A percentile compares a stretch with the other conserved stretches of the same genome.
phyloP scores from a whole-genome alignment of 2,329 filamentous ascomycete species.

The Colletotrichum caudatum region DNA sequence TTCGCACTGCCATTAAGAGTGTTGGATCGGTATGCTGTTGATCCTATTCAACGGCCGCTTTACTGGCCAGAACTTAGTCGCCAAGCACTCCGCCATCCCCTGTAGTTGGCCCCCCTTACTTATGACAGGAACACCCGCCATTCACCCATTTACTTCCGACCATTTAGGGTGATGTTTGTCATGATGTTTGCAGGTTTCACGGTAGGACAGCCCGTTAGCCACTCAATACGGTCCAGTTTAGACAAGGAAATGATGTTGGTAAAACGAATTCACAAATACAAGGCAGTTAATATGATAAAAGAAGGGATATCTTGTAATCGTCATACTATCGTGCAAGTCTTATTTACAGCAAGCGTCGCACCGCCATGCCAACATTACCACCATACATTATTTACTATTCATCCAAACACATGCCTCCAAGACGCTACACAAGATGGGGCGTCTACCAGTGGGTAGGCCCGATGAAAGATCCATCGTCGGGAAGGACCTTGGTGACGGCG shows the following conservation, averaged over 20 bases:
- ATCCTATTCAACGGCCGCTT: not conserved
- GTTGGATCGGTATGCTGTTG: not conserved
- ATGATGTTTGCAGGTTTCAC: not conserved
- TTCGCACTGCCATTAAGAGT: not conserved
- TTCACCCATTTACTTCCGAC: too few species aligned
- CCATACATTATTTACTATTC: not conserved
- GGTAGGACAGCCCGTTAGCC: not conserved
- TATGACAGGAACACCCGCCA: too few species aligned
- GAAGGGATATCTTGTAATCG: slow-evolving; percentile 15
- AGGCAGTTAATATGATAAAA: not conserved
- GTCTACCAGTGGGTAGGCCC: slow-evolving; percentile 47
- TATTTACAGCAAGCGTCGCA: not conserved
- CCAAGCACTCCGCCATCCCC: not conserved
- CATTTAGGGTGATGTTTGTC: too few species aligned
- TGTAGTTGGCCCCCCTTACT: not conserved
- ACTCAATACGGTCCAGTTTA: too few species aligned
- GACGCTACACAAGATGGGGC: not conserved
- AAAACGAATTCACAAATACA: too few species aligned
- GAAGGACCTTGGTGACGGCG: slow-evolving; percentile 48
- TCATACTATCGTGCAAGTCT: not conserved
- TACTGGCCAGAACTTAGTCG: not conserved
- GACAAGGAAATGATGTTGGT: not conserved
- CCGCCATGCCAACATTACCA: not conserved
- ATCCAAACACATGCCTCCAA: not conserved
- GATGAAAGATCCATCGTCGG: slow-evolving; percentile 47